These are phyloP conservation scores for Laguncularia racemosa DNA, from an alignment of 345 rosid species.

Conservation along the genomic window DNA sequence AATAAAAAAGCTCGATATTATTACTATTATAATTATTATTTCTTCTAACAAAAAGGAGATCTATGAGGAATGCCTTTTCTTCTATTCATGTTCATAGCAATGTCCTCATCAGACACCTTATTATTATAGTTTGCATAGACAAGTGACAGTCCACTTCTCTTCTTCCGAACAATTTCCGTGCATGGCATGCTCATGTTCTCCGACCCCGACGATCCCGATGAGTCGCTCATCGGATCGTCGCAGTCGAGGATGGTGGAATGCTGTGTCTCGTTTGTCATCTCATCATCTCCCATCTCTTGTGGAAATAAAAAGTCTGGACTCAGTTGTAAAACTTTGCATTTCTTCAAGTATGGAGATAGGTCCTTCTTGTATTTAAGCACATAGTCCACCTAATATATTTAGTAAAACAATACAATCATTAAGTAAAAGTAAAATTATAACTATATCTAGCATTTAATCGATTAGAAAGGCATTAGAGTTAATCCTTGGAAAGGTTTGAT, in stretches of 20 bases:
- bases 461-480: no score
- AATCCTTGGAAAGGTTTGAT: no score
- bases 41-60: constrained; percentile 70
- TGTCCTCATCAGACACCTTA: constrained; percentile 46
- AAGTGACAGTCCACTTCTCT: constrained; percentile 44
- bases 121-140: constrained; percentile 47
- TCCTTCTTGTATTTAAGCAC: constrained; percentile 71
- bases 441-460: no score
- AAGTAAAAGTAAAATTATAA: background rate
- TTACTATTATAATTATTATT: background rate
- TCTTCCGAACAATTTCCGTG: constrained; percentile 38
- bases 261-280: constrained; percentile 43
- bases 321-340: constrained; percentile 60
- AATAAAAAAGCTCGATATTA: background rate
- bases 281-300: constrained; percentile 69
- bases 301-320: constrained; percentile 88
- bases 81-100: constrained; percentile 61
- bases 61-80: constrained; percentile 95
- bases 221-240: constrained; percentile 64
- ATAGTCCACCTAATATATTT: constrained; percentile 75
- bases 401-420: background rate
- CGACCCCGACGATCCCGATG: constrained; percentile 62
- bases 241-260: constrained; percentile 66
- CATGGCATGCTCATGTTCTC: constrained; percentile 10
- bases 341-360: constrained; percentile 54